Percentiles rank a stretch among this genome's conserved stretches.
Evolutionary conservation across 2,329 filamentous ascomycete genomes (phyloP).

Genomic region (Reticulascus tulasneorum): DNA sequence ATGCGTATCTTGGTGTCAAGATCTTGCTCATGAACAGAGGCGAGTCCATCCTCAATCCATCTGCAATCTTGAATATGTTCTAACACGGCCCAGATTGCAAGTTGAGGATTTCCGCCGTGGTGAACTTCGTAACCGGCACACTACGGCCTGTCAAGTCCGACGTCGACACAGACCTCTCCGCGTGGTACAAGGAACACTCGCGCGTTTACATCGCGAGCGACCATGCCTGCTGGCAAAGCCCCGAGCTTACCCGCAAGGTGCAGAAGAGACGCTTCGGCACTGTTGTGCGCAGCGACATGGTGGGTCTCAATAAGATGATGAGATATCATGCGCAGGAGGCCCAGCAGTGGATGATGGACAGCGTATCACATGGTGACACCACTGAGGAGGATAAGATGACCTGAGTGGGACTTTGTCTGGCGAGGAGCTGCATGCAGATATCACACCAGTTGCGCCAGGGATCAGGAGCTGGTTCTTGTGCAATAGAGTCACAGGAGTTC

Average conservation of each 20-base stretch:
- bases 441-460: no score
- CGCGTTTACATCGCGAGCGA: slow-evolving; percentile 71
- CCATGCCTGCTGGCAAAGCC: slow-evolving; percentile 72
- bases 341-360: slow-evolving; percentile 45
- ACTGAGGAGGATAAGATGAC: slow-evolving; percentile 45
- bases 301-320: slow-evolving; percentile 54
- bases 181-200: slow-evolving; percentile 83
- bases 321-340: slow-evolving; percentile 47
- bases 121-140: slow-evolving; percentile 77
- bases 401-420: slow-evolving; percentile 6
- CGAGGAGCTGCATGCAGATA: no score
- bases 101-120: slow-evolving; percentile 62
- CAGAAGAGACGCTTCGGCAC: slow-evolving; percentile 57
- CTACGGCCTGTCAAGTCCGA: slow-evolving; percentile 78
- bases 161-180: slow-evolving; percentile 64
- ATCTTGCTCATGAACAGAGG: slow-evolving; percentile 74
- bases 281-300: slow-evolving; percentile 47
- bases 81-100: slow-evolving; percentile 51
- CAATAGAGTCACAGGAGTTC: no score
- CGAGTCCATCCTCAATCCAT: slow-evolving; percentile 29
- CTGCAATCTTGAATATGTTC: slow-evolving; percentile 3
- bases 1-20: slow-evolving; percentile 79
- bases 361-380: slow-evolving; percentile 37
- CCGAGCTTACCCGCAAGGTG: slow-evolving; percentile 55
- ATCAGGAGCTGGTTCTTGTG: no score